A percentile compares a stretch with the other conserved stretches of the same genome.
phyloP scores from a whole-genome alignment of 1,284 basidiomycete genomes.

The Malassezia caprae region DNA sequence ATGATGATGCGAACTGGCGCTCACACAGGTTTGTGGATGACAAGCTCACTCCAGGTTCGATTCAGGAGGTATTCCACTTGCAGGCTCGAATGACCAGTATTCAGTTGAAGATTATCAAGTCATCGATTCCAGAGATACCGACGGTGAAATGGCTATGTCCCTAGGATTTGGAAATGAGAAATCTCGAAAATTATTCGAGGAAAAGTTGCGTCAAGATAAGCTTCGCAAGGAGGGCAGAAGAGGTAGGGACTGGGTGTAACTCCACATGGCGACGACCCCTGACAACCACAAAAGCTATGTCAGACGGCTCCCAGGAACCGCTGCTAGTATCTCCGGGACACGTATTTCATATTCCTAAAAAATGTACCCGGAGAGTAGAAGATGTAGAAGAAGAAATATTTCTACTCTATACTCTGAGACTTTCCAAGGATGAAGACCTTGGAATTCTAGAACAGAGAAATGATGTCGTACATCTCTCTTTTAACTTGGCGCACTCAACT shows the following conservation, averaged over 20 bases:
- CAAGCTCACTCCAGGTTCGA: conserved; percentile 15
- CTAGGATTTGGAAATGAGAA: conserved; percentile 7
- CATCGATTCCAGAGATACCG: conserved; percentile 22
- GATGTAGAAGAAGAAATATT: conserved; percentile 34
- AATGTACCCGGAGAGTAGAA: conserved; percentile 12
- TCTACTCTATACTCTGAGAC: conserved; percentile 21
- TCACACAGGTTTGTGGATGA: conserved; percentile 12
- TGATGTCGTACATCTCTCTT: background rate
- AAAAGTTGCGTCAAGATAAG: background rate
- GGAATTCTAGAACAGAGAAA: background rate
- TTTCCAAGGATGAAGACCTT: background rate
- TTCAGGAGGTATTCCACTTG: conserved; percentile 23
- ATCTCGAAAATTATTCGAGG: background rate
- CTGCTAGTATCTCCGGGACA: background rate
- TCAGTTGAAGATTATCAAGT: conserved; percentile 32
- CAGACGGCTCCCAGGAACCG: background rate
- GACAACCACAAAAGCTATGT: background rate
- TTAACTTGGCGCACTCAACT: background rate
- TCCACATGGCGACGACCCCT: background rate
- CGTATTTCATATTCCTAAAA: background rate
- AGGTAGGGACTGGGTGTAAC: conserved; percentile 14
- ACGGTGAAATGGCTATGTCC: background rate
- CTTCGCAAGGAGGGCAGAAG: conserved; percentile 4
- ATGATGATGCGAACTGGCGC: conserved; percentile 23
- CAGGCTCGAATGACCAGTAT: conserved; percentile 5